Evolutionary conservation across 2,329 filamentous ascomycete species (phyloP).

Genomic region (Pseudogymnoascus verrucosus): DNA sequence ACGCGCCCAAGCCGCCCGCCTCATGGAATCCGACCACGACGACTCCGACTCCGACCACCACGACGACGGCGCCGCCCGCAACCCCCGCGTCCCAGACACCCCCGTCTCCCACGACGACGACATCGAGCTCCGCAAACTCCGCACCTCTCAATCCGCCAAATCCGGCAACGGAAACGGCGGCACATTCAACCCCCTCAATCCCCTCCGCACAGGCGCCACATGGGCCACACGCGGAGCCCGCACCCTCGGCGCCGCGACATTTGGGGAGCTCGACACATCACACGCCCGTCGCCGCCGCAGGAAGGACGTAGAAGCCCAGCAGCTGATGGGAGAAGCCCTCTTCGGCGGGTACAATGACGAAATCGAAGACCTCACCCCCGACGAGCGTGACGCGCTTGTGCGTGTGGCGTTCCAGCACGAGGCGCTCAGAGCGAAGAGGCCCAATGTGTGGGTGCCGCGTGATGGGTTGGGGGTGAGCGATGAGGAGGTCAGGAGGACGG

Average conservation of each 20-base stretch:
- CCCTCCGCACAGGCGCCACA: not conserved
- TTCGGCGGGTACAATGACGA: constrained; percentile 71
- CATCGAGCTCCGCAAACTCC: constrained; percentile 5
- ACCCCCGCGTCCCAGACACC: not conserved
- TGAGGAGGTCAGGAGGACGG: constrained; percentile 75
- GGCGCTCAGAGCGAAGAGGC: constrained; percentile 71
- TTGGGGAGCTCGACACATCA: not conserved
- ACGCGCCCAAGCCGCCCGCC: constrained; percentile 62
- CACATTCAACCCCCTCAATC: constrained; percentile 20
- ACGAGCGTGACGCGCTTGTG: constrained; percentile 78
- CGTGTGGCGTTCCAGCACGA: constrained; percentile 83
- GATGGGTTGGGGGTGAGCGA: constrained; percentile 83
- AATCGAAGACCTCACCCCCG: constrained; percentile 83
- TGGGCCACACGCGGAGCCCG: constrained; percentile 17
- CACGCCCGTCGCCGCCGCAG: not conserved
- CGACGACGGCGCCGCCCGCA: not conserved
- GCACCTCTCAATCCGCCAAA: constrained; percentile 10
- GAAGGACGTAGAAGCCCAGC: constrained; percentile 64
- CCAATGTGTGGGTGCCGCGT: constrained; percentile 84
- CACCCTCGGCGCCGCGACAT: not conserved
- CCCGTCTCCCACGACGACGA: not conserved
- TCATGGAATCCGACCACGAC: constrained; percentile 52
- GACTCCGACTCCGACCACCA: constrained; percentile 21
- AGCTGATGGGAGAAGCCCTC: constrained; percentile 62
- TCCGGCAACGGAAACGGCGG: constrained; percentile 14